Evolutionary conservation across 768 basidiomycete species (phyloP).

Genomic region (Termitomyces sp.): DNA sequence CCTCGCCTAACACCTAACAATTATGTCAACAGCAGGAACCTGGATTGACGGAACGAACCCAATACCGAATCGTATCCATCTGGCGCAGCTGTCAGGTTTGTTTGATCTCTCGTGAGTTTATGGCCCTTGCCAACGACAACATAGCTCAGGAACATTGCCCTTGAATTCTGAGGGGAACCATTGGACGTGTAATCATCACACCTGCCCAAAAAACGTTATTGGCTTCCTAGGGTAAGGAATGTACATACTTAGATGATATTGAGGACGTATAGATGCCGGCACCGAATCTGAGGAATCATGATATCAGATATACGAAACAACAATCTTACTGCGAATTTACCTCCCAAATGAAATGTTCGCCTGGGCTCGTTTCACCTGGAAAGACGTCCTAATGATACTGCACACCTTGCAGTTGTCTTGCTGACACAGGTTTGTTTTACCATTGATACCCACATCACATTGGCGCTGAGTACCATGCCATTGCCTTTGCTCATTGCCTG

Average conservation of each 20-base stretch:
- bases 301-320: conserved; percentile 6
- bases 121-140: conserved; percentile 71
- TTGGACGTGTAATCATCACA: background rate
- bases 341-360: conserved; percentile 54
- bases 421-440: conserved; percentile 50
- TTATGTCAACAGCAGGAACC: conserved; percentile 22
- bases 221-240: conserved; percentile 26
- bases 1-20: conserved; percentile 60
- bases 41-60: background rate
- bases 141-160: conserved; percentile 50
- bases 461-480: conserved; percentile 71
- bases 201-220: conserved; percentile 23
- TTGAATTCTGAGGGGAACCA: background rate
- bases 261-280: conserved; percentile 71
- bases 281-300: conserved; percentile 53
- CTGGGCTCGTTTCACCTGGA: conserved; percentile 62
- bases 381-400: conserved; percentile 60
- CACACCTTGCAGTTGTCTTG: conserved; percentile 58
- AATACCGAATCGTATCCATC: conserved; percentile 32
- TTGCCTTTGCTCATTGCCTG: conserved; percentile 68
- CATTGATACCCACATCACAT: conserved; percentile 62
- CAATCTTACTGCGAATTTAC: conserved; percentile 19
- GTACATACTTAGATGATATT: conserved; percentile 66
- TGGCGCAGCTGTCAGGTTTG: conserved; percentile 52
- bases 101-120: conserved; percentile 59